Evolutionary conservation across 257 asterid species (phyloP).

Genomic region (Cruciata laevipes): DNA sequence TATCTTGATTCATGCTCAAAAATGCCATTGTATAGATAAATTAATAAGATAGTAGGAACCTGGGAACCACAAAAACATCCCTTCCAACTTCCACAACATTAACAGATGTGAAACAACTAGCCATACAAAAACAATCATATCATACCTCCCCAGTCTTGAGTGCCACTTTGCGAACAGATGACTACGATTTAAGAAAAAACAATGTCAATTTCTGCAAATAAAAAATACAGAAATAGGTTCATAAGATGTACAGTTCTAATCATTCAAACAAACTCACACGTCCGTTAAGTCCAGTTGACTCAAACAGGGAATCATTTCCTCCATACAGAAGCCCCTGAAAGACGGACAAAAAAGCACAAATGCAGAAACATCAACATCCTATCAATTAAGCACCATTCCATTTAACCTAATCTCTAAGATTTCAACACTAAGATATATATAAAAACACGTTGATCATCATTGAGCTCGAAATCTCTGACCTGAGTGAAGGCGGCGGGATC

Average conservation of each 20-base stretch:
- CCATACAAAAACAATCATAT: neutral
- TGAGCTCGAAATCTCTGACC: constrained; percentile 29
- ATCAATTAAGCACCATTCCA: neutral
- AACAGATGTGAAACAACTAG: neutral
- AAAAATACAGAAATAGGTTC: neutral
- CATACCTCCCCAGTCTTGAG: constrained; percentile 75
- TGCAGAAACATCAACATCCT: neutral
- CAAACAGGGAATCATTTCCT: constrained; percentile 68
- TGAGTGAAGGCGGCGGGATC: constrained; percentile 82
- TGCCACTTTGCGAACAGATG: constrained; percentile 83
- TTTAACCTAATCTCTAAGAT: neutral
- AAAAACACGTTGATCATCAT: neutral
- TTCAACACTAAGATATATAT: neutral
- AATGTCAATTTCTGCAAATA: neutral
- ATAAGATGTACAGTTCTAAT: no score
- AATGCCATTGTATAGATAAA: neutral
- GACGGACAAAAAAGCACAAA: constrained; percentile 2
- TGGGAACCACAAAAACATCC: neutral
- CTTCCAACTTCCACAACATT: neutral
- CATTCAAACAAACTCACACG: constrained; percentile 47
- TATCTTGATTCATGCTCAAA: neutral
- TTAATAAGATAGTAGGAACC: neutral
- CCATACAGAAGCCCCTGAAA: constrained; percentile 86
- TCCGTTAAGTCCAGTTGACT: constrained; percentile 84
- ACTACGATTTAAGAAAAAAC: constrained; percentile 46